Evolutionary conservation across 257 asterid species (phyloP), one percentile per base, ranked within the genome.

Genomic region (Solanum sitiens): DNA sequence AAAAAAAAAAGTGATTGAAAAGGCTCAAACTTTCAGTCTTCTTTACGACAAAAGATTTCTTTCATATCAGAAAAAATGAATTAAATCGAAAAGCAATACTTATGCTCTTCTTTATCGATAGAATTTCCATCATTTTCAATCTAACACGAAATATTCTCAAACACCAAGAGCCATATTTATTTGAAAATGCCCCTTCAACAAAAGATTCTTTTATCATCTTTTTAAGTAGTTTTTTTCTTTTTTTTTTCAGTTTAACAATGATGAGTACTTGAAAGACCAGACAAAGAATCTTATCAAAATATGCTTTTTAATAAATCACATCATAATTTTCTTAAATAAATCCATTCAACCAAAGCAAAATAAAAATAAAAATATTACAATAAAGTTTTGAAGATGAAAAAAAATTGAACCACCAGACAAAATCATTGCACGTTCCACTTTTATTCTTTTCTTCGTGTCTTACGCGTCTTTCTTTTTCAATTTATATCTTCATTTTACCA

Each of bases 231-330:
- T 15, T 33, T 53, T 53, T 15, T 8, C 11, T 12, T 13, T 4
- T 73, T 13, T 4, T 73, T 47, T 80, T 80, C 85, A 50, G 44
- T 25, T 53, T 80, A 80, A 50, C 44, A 80, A 80, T 80, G 85
- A 80, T 80, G 85, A 80, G 70, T 80, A 80, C 20, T 47, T 50
- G 3, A 47, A 80, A 50, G 20, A 47, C 85, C 44, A 80, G 85
- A 80, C 85, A 80, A 80, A 80, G 85, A 80, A 80, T 80, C 85
- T 47, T 80, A 80, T 80, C 68, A 80, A 80, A 79, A 47, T 80
- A 27, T 80, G 85, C 85, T 80, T 50, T 75, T 50, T 50, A 80
- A 80, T 80, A 80, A 80, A 80, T 80, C 85, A 80, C 85, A 80
- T 80, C 85, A 80, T 80, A 80, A 37, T 37, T 47, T 76, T 80